Evolutionary conservation across 805 yeast genomes (phyloP).

Genomic region (Komagataella mondaviorum): DNA sequence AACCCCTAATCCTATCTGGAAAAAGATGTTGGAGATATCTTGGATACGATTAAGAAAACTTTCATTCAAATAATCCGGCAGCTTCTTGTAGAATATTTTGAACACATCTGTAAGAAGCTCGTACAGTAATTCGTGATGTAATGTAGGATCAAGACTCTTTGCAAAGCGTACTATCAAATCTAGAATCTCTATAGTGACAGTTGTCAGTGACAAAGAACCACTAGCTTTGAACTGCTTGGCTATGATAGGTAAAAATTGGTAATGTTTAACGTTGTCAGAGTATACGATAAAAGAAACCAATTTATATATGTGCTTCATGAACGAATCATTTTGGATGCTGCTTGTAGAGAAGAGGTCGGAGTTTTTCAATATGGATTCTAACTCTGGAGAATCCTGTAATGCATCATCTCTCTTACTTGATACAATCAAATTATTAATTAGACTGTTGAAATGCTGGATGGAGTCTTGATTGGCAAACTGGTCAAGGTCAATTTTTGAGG

Average conservation of each 20-base stretch:
- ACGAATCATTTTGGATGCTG: background rate
- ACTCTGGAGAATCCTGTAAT: background rate
- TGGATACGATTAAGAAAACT: background rate
- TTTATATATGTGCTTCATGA: background rate
- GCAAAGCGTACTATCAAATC: background rate
- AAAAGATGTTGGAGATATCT: background rate
- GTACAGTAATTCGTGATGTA: background rate
- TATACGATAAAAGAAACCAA: background rate
- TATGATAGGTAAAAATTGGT: background rate
- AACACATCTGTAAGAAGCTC: background rate
- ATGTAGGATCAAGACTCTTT: background rate
- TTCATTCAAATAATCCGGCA: background rate
- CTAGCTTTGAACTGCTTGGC: background rate
- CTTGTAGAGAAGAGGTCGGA: background rate
- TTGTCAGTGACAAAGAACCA: background rate
- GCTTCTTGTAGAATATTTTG: background rate
- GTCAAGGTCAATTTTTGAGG: background rate
- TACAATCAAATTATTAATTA: background rate
- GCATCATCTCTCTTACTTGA: background rate
- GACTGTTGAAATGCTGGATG: background rate
- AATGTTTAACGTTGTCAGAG: background rate
- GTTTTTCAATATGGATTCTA: background rate
- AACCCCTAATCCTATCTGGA: background rate
- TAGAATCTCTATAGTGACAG: background rate
- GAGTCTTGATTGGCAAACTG: background rate